phyloP scores from a whole-genome alignment of 495 filamentous ascomycete species.

The Trichoderma reesei region DNA sequence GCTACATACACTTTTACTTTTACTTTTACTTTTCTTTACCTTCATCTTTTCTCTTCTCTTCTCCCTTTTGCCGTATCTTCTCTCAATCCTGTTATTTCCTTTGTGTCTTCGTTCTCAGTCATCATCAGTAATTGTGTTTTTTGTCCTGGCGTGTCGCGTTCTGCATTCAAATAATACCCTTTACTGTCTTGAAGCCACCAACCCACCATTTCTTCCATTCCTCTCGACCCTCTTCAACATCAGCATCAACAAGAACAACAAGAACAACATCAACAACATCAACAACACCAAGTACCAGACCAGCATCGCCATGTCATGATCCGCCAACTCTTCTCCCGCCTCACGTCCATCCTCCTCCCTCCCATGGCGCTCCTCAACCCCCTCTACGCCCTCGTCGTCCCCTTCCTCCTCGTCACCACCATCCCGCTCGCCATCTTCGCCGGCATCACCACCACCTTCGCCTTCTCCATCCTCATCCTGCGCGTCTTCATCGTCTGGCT shows the following conservation, averaged over 20 bases:
- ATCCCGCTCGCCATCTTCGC: slow-evolving; percentile 62
- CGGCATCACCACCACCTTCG: slow-evolving; percentile 55
- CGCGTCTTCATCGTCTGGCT: slow-evolving; percentile 59
- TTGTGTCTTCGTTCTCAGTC: too few relatives aligned
- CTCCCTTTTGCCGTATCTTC: neutral
- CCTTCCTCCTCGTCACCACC: slow-evolving; percentile 53
- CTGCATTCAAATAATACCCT: neutral
- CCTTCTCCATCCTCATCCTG: slow-evolving; percentile 53
- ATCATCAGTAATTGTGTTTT: too few relatives aligned
- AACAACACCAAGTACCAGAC: neutral
- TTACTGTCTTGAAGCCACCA: neutral
- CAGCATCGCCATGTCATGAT: neutral
- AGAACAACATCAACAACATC: neutral
- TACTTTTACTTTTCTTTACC: too few relatives aligned
- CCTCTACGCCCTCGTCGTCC: slow-evolving; percentile 47
- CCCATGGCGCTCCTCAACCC: slow-evolving; percentile 37
- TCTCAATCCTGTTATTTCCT: neutral
- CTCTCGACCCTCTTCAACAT: neutral
- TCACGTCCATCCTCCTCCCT: neutral
- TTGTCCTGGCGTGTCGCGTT: neutral
- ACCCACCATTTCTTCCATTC: neutral
- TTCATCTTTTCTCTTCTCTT: too few relatives aligned
- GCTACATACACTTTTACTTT: too few relatives aligned
- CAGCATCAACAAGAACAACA: neutral
- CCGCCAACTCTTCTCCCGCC: neutral